Conservation (phyloP, 2,329 filamentous ascomycete species). For the Fusarium falciforme region DNA sequence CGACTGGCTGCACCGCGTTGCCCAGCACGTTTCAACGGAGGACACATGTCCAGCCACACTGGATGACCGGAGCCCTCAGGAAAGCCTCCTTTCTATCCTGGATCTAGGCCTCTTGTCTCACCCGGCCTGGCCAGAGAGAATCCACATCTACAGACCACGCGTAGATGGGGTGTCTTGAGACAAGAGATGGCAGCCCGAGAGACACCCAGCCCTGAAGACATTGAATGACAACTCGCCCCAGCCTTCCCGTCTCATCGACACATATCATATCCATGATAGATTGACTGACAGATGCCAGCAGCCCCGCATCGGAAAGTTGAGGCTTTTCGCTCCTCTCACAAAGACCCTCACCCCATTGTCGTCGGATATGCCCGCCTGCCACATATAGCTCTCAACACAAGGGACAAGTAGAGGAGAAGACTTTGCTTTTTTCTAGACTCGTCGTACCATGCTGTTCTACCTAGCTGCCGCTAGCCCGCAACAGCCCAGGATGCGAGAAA, state of each 20-base stretch:
- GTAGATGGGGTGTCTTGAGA: constrained; percentile 22
- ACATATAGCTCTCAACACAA: constrained; percentile 12
- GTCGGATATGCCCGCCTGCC: constrained; percentile 32
- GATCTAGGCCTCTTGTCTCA: constrained; percentile 38
- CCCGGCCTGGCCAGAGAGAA: constrained; percentile 12
- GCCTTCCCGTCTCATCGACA: constrained; percentile 13
- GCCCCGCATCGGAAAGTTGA: constrained; percentile 20
- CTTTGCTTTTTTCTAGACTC: constrained; percentile 36
- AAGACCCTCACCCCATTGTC: constrained; percentile 17
- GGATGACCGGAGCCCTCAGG: constrained; percentile 29
- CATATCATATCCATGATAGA: constrained; percentile 14
- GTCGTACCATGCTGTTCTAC: constrained; percentile 37
- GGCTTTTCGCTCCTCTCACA: constrained; percentile 2
- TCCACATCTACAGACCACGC: constrained; percentile 14
- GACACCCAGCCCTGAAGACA: constrained; percentile 6
- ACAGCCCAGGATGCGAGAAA: constrained; percentile 10
- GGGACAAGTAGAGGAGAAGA: not conserved
- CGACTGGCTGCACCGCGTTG: constrained; percentile 45
- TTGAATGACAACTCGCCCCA: constrained; percentile 24
- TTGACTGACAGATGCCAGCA: constrained; percentile 10
- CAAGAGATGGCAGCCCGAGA: constrained; percentile 22
- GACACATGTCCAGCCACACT: constrained; percentile 52
- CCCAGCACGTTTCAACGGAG: constrained; percentile 51
- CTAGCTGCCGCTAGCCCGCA: constrained; percentile 22
- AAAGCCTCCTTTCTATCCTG: constrained; percentile 32